Conservation (phyloP, 1,284 basidiomycete species). For the Cryptococcus sp. region DNA sequence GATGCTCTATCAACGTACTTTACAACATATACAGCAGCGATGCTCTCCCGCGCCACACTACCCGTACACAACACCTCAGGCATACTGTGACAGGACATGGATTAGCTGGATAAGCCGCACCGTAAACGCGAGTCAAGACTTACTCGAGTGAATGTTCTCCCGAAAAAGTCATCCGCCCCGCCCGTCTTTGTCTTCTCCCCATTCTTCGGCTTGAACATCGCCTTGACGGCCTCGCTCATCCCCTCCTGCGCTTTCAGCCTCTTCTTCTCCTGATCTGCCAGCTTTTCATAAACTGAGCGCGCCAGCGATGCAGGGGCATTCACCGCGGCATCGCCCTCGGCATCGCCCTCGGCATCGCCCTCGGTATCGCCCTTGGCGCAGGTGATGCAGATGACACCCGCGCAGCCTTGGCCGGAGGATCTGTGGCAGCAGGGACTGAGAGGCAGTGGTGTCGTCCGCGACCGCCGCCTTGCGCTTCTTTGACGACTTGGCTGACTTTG, state of each 20-base stretch:
- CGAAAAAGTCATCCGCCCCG: conserved; percentile 46
- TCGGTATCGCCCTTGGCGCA: conserved; percentile 2
- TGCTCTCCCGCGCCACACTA: background rate
- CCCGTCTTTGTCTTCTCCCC: conserved; percentile 26
- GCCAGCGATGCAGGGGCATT: conserved; percentile 7
- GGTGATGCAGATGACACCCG: conserved; percentile 1
- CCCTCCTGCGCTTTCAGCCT: conserved; percentile 43
- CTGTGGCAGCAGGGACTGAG: background rate
- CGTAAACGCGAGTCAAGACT: conserved; percentile 19
- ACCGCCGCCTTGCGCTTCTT: conserved; percentile 38
- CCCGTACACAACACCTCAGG: background rate
- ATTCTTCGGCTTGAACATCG: conserved; percentile 46
- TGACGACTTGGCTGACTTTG: conserved; percentile 39
- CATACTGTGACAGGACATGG: conserved; percentile 14
- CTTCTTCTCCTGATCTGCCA: conserved; percentile 49
- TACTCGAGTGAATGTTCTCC: conserved; percentile 50
- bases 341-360: too few species aligned
- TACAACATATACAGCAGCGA: background rate
- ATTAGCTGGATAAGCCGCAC: conserved; percentile 3
- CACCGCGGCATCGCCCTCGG: too few species aligned
- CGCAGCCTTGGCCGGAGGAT: conserved; percentile 1
- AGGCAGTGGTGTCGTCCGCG: background rate
- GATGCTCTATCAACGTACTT: background rate
- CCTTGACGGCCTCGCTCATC: conserved; percentile 50
- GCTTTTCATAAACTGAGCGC: conserved; percentile 41